Base-by-base conservation (phyloP, 2,329 filamentous ascomycete species). In the Hansfordia pulvinata region DNA sequence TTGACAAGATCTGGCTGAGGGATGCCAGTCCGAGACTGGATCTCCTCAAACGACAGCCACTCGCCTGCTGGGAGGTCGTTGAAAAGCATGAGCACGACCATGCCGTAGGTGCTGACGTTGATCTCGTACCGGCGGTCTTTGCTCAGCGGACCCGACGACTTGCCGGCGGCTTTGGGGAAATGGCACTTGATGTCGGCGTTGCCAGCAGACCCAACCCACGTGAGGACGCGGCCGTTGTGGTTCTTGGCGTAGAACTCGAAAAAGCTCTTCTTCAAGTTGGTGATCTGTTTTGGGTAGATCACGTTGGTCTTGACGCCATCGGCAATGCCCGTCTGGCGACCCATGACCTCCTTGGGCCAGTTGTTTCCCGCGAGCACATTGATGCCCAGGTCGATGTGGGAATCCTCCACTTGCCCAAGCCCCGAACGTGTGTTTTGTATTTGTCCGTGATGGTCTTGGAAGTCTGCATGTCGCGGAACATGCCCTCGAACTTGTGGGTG, bases 391-490 rank as follows among this genome's bases (percentile, higher is more conserved):
- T 96, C 90, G 16, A 88, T 71, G 17, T 66, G 71, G 44, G 67
- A 73, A 3, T 63, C 57, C 54, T 65, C 43, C 11, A 53, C 49
- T 72, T 50, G 48, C 67, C 50, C 8, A 70, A 52, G 17, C 51
- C 55, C 17, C 56, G 52, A 24, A 72, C 72, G 35, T 88, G 71
- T 10, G 69, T 65, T 37, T 76, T 78, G 56, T 92, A 96, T 30
- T 69, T 73, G 9, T 72, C 56, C 0, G 81, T 84, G 15, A 94
- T 65, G 37, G 93, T 88, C 29, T 78, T 74, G 0, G 86, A 94
- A 9, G 86, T 74, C 10, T 77, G 73, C 70, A 96, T 86, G 44
- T 98, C 90, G 53, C 85, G 86, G 60, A 98, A 94, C 85, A 98
- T 96, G 37, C 85, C 81, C 47, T 98, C 90, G 23, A 98, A 72